Evolutionary conservation across 371 early-diverging fungal species (phyloP), one percentile per base, ranked within the genome.

Genomic region (Basidiobolus heterosporus): DNA sequence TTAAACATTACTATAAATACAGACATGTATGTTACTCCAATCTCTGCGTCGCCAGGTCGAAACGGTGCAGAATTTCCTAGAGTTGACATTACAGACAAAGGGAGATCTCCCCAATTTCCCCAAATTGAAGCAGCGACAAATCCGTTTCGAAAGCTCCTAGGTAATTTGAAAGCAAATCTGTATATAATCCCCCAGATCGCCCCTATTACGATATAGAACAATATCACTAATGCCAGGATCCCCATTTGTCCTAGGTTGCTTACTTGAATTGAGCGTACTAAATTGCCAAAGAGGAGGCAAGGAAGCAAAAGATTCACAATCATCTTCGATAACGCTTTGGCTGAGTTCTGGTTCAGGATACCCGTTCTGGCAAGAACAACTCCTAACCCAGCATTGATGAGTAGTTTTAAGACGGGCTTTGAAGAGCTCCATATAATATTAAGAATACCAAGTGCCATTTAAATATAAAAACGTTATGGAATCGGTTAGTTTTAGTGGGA

Each of bases 1-100:
- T 56, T 59, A 41, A 61, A 59, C 23, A 61, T 55, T 2, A 59
- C 44, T 7, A 61, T 53, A 41, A 61, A 61, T 23, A 61, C 57
- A 18, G 55, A 53, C n/a, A 62, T 47, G 19, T 61, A 65, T 0
- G 65, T 58, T 17, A 62, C 54, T 1, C 59, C 65, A 1, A 54
- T 48, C 5, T 57, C 50, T 11, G 51, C 52, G 24, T 65, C 65
- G 1, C 59, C 58, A 2, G 52, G 52, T 37, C 55, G 19, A 50
- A 65, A 65, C 2, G 58, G 60, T 17, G 65, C 56, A 21, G 50
- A 53, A 24, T 56, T 53, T 8, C 57, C 50, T 0, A 65, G 53
- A 2, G 59, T 57, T 36, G 56, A 41, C 17, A 65, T 55, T 36
- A 65, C 56, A 0, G 65, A 59, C 30, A 65, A 53, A 2, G 65